phyloP scores from a whole-genome alignment of 169 alveolate genomes.

The Sarcocystis neurona region DNA sequence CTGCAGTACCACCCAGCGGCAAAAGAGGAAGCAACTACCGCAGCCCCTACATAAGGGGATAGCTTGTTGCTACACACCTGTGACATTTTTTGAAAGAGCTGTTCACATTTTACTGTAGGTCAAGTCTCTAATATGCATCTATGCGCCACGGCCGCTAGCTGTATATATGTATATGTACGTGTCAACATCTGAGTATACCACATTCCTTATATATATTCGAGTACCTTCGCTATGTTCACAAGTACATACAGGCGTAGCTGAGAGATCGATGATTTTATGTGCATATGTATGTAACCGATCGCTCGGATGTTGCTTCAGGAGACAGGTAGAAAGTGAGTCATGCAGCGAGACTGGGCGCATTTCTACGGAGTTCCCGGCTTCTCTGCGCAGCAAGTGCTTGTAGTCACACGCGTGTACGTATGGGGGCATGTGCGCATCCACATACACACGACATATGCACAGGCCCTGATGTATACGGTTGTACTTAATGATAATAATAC shows the following conservation, averaged over 20 bases:
- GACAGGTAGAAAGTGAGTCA: neutral
- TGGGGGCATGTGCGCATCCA: neutral
- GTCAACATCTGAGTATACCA: no score
- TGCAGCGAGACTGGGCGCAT: neutral
- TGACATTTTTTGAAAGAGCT: no score
- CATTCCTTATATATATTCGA: no score
- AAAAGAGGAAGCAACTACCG: constrained; percentile 21
- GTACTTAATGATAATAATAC: neutral
- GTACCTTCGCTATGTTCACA: neutral
- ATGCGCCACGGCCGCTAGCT: no score
- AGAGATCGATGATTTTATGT: neutral
- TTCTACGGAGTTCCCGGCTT: neutral
- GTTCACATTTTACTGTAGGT: no score
- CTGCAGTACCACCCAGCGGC: constrained; percentile 19
- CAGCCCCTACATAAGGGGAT: no score
- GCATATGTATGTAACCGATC: neutral
- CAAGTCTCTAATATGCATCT: no score
- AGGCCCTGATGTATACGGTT: neutral
- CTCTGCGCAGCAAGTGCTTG: neutral
- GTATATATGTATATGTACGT: no score
- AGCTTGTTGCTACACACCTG: no score
- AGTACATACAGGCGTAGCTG: neutral
- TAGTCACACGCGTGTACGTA: neutral
- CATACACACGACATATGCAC: neutral
- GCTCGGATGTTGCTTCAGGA: neutral